Base-by-base conservation (phyloP, 2,329 filamentous ascomycete genomes). In the Aspergillus persii region DNA sequence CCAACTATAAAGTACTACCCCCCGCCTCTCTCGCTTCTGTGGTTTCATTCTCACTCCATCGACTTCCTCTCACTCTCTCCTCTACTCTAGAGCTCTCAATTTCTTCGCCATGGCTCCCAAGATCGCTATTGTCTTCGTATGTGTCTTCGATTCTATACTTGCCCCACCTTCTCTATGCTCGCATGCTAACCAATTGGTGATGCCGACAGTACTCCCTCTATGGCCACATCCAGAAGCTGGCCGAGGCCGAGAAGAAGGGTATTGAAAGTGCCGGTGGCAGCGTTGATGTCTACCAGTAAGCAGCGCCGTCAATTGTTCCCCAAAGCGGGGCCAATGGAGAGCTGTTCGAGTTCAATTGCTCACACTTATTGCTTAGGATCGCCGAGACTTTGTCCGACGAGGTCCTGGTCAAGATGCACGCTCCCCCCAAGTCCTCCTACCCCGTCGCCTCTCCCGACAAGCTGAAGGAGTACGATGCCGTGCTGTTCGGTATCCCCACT, bases 401-500 rank as follows among this genome's bases (percentile, higher is more conserved):
- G 1, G 89, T 97, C 65, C 85, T 98, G 59, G 70, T 75, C 67
- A 96, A 96, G 86, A 96, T 99, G 92, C 79, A 96, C 80, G 95
- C 95, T 31, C 90, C 92, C 4, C 74, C 87, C 66, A 96, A 96
- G 70, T 74, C 83, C 65, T 82, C 85, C 72, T 80, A 95, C 74
- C 84, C 87, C 59, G 76, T 91, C 67, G 82, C 88, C 60, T 80
- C 83, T 69, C 82, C 84, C 53, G 75, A 83, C 11, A 80, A 76
- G 33, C 87, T 97, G 48, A 85, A 88, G 72, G 64, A 81, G 55
- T 98, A 96, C 81, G 93, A 98, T 72, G 95, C 82, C 67, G 88
- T 97, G 82, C 88, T 99, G 65, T 85, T 98, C 70, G 95, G 95
- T 67, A 95, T 98, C 76, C 95, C 95, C 61, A 99, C 95, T 54